phyloP scores from a whole-genome alignment of 805 yeast genomes.

The Yarrowia bubula region DNA sequence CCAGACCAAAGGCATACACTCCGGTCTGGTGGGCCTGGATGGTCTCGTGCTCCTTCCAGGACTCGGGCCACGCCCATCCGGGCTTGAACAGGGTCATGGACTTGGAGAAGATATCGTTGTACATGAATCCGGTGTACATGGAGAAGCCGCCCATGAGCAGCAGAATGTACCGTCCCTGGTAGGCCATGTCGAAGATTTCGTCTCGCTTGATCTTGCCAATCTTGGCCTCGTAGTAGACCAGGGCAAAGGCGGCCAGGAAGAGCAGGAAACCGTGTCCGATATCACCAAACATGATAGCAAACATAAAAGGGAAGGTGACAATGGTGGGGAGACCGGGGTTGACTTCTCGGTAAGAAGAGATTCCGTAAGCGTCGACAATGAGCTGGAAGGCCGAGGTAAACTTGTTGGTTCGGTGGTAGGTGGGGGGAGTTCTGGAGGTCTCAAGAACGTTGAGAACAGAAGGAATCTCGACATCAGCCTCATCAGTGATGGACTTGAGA shows the following conservation, averaged over 20 bases:
- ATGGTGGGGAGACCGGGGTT: slow-evolving; percentile 95
- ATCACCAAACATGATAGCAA: slow-evolving; percentile 99
- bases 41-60: slow-evolving; percentile 65
- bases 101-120: slow-evolving; percentile 90
- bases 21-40: slow-evolving; percentile 66
- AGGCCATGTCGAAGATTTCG: slow-evolving; percentile 97
- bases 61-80: slow-evolving; percentile 92
- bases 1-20: slow-evolving; percentile 81
- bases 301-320: slow-evolving; percentile 96
- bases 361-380: slow-evolving; percentile 93
- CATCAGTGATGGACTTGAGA: slow-evolving; percentile 60
- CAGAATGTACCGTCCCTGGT: slow-evolving; percentile 84
- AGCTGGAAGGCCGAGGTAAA: slow-evolving; percentile 90
- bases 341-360: slow-evolving; percentile 89
- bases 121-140: slow-evolving; percentile 89
- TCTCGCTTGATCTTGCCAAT: slow-evolving; percentile 72
- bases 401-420: slow-evolving; percentile 90
- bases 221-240: slow-evolving; percentile 72
- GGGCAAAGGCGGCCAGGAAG: slow-evolving; percentile 63
- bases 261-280: slow-evolving; percentile 91
- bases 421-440: slow-evolving; percentile 88
- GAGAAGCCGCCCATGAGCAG: slow-evolving; percentile 92
- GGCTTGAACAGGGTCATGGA: slow-evolving; percentile 83
- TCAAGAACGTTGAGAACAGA: slow-evolving; percentile 56
- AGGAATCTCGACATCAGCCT: slow-evolving; percentile 45